Base-by-base conservation (phyloP, 768 basidiomycete species). In the Gymnopilus junonius region DNA sequence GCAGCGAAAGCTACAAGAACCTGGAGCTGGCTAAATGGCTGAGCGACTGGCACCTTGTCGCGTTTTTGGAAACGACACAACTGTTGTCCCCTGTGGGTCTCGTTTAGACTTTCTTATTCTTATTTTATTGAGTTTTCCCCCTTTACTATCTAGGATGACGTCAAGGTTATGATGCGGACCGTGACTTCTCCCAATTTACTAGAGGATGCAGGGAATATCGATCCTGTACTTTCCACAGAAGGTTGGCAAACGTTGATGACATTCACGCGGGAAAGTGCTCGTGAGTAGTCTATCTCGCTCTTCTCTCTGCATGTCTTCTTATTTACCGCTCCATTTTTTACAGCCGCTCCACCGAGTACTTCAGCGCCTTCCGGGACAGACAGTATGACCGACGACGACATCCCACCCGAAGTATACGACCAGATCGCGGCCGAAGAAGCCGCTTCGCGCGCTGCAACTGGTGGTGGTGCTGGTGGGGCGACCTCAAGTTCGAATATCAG, bases 41-140 rank as follows among this genome's bases (percentile, higher is more conserved):
- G 53, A 96, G 95, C 69, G 97, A 99, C 76, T 99, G 93, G 95
- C 96, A 99, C 77, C 80, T 99, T 42, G 74, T 97, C 55, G 78
- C 89, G 25, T 99, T 94, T 79, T 78, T 99, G 34, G 90, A 87
- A 34, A 91, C 89, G 5, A 91, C 91, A 1, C 93, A 94, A 45
- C 72, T 96, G 23, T 82, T 97, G 63, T 89, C 90, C 14, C 67
- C 63, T 15, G 77, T 77, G 58, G n/a, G 69, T 12, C 15, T 65
- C 27, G 12, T 45, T 62, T 55, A 29, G 29, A 15, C 51, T 50
- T 56, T 34, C 40, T 7, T 42, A 10, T 21, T 55, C 23, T 10
- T 8, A 7, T 32, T 45, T 42, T 29, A 35, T n/a, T 23, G 14
- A 39, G 12, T 25, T 35, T 23, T 12, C 29, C 7, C n/a, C n/a